A percentile compares a stretch with the other conserved stretches of the same genome.
Conservation (phyloP, 1,139 yeast genomes). For the Kodamaea fungicola region DNA sequence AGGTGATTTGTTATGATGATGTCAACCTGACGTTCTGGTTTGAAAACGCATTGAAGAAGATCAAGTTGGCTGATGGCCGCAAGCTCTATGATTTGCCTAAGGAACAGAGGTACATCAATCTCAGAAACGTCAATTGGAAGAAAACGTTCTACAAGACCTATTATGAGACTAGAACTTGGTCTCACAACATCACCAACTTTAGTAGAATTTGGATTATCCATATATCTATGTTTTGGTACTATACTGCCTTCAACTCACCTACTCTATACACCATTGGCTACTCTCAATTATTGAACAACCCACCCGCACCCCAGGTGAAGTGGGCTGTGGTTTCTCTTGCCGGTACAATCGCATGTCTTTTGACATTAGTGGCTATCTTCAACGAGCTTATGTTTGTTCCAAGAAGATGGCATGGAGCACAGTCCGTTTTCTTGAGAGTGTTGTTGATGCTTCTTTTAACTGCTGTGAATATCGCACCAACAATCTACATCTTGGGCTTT, state of each 20-base stretch:
- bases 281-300: conserved; percentile 53
- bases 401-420: conserved; percentile 65
- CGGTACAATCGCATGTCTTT: conserved; percentile 63
- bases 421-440: conserved; percentile 43
- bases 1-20: conserved; percentile 81
- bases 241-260: conserved; percentile 74
- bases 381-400: conserved; percentile 69
- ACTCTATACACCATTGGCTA: conserved; percentile 67
- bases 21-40: conserved; percentile 85
- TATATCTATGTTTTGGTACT: conserved; percentile 75
- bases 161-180: conserved; percentile 72
- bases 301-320: conserved; percentile 61
- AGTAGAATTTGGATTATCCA: conserved; percentile 85
- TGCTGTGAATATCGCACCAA: conserved; percentile 54
- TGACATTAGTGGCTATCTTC: conserved; percentile 60
- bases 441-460: conserved; percentile 41
- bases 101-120: conserved; percentile 41
- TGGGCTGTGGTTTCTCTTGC: conserved; percentile 68
- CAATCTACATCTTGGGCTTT: conserved; percentile 55
- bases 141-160: conserved; percentile 69
- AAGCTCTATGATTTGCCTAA: conserved; percentile 13
- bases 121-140: conserved; percentile 60
- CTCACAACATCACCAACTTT: conserved; percentile 72
- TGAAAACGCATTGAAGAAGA: conserved; percentile 53
- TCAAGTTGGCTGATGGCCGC: conserved; percentile 43